Base-by-base conservation (phyloP, 768 basidiomycete species). In the Grammothele lineata region DNA sequence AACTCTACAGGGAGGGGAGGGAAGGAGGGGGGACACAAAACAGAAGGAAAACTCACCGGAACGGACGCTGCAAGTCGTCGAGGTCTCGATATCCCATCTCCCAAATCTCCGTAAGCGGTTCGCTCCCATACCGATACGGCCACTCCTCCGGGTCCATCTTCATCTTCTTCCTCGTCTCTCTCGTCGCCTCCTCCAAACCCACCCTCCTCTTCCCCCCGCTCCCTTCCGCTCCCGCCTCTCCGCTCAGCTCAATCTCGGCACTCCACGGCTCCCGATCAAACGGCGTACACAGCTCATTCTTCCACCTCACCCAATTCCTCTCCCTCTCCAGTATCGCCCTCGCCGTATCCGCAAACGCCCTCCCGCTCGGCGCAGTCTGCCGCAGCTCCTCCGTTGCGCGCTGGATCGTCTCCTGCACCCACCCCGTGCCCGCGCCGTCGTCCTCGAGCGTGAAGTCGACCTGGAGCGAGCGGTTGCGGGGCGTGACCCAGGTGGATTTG, bases 261-360 rank as follows among this genome's bases (percentile, higher is more conserved):
- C 66, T 68, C 77, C 83, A 80, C 5, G 85, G 73, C 32, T 81
- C 81, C 56, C 82, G 83, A 60, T 90, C 87, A 58, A 93, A 92
- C 3, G 85, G 78, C 14, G 78, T 69, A 60, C 91, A 93, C 2
- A 85, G 64, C 34, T 87, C 83, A 53, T 87, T 87, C 69, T 93
- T 93, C 91, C 90, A 93, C 53, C 77, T 80, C 3, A 90, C 80
- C 92, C 92, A 94, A 58, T 91, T 92, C 62, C 80, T 83, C 66
- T 94, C 92, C 41, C 91, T 74, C 54, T 88, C 83, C 5, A 93
- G 71, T 27, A 92, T 83, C 8, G 75, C 70, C 42, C 63, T 70
- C 21, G 87, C 83, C 0, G 87, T 87, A 11, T 90, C 87, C 1
- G 84, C 76, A 62, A 92, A 90, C 23, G 75, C 70, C 9, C 83